These are phyloP conservation scores for Brassica carinata DNA, from an alignment of 345 rosid genomes.

Conservation along the genomic window DNA sequence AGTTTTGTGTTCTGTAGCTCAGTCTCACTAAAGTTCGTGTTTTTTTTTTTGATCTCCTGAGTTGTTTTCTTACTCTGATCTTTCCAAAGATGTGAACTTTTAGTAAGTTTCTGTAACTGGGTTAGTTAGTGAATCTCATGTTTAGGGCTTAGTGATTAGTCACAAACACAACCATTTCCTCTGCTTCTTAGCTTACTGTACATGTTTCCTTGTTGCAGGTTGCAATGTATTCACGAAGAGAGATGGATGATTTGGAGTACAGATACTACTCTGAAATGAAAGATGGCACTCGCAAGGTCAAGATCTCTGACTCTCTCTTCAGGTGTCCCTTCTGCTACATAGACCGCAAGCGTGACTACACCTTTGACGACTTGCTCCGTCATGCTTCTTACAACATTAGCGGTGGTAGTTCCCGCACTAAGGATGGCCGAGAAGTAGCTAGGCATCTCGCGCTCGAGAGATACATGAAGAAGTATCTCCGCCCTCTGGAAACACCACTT, in stretches of 20 bases:
- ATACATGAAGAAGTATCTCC: slow-evolving; percentile 46
- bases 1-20: background rate
- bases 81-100: background rate
- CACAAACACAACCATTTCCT: background rate
- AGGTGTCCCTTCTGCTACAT: slow-evolving; percentile 58
- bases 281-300: slow-evolving; percentile 39
- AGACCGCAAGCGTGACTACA: slow-evolving; percentile 41
- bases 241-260: slow-evolving; percentile 51
- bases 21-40: background rate
- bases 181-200: background rate
- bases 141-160: slow-evolving; percentile 6
- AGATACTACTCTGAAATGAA: slow-evolving; percentile 50
- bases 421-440: slow-evolving; percentile 45
- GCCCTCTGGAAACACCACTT: slow-evolving; percentile 16
- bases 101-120: background rate
- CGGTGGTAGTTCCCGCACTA: slow-evolving; percentile 25
- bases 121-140: background rate
- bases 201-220: background rate
- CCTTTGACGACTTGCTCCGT: slow-evolving; percentile 41
- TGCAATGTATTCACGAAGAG: slow-evolving; percentile 38
- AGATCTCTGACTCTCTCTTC: slow-evolving; percentile 41
- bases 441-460: slow-evolving; percentile 54
- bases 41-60: background rate
- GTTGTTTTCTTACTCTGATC: background rate
- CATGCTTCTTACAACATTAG: slow-evolving; percentile 45